Base-by-base conservation (phyloP, 2,329 filamentous ascomycete species). In the Aspergillus udagawae region DNA sequence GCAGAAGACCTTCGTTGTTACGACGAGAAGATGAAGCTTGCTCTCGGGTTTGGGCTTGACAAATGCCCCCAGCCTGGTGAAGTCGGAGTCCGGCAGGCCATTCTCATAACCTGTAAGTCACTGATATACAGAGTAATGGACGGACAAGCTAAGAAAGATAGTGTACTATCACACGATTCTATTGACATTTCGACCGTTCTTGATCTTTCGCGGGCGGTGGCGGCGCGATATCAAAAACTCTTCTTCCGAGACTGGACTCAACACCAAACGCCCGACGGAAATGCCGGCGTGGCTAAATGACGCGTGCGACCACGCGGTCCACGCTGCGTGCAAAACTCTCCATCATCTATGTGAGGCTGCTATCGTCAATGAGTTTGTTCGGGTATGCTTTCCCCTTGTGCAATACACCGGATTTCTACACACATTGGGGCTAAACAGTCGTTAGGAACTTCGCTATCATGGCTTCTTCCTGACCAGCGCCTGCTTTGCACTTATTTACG, bases 121-220 rank as follows among this genome's bases (percentile, higher is more conserved):
- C 51, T 25, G 21, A 51, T 8, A 0, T 7, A 17, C 27, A 23
- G 35, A 53, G 20, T 29, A 6, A 49, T 20, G 2, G 57, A 44
- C 32, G 8, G 6, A 7, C 6, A 6, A 49, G 51, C 58, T 65
- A 32, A 64, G 14, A 4, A 12, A 9, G 2, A n/a, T 28, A 79
- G 77, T 78, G 42, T 79, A 79, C 48, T 74, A 79, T 29, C 75
- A 77, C 50, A 77, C 74, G 1, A 59, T 79, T 1, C 61, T 78
- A 3, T 57, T 79, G 6, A 78, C 75, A 0, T 79, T 78, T 53
- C 71, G 77, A 0, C 77, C 77, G 4, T 79, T 79, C 54, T 55
- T 79, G 27, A 76, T 79, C 8, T 71, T 79, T 23, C 70, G 77
- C 20, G 76, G 76, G 3, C 76, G 77, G 55, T 67, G 76, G 61